Evolutionary conservation across 192 early-diverging fungal species (phyloP), one percentile per base, ranked within the genome.

Genomic region (Rhizophlyctis rosea): DNA sequence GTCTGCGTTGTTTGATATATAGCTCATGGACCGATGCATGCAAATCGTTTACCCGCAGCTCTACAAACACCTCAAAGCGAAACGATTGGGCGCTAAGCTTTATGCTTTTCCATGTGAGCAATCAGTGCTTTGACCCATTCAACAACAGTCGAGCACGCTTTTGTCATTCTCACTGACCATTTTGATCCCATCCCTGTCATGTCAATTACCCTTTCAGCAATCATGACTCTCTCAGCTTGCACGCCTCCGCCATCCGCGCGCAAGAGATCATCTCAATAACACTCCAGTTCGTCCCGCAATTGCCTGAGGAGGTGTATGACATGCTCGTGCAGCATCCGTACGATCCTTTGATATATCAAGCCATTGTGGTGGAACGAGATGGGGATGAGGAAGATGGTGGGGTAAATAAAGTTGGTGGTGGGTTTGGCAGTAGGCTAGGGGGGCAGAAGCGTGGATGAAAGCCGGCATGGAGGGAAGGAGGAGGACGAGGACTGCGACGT

Each of bases 31-130:
- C 72, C 75, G 81, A 59, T 92, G 92, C 63, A 73, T 98, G 11
- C 70, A 84, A 52, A 70, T 81, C 33, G 72, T 90, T 23, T 93
- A 98, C 73, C 80, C 85, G 0, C 63, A 69, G 52, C 73, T 98
- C 27, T 91, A 87, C 65, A 74, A 75, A 52, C 81, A 87, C 57
- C 74, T 98, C 39, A 79, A 75, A 36, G 70, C 77, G 13, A 92
- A 93, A 67, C 78, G 79, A 5, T 74, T 93, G 0, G 80, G 80
- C 18, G 87, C 92, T 9, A 84, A 87, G 35, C 80, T 92, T 24
- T 98, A 93, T 73, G 94, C 92, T 21, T 92, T 95, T 64, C 87
- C 93, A 54, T 88, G 90, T 92, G 76, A 82, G 81, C n/a, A n/a
- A n/a, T n/a, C n/a, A 4, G 9, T 34, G 9, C 7, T 3, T 32